These are phyloP conservation scores for Annulohypoxylon bovei DNA, from an alignment of 495 filamentous ascomycete genomes.

Conservation along the genomic window DNA sequence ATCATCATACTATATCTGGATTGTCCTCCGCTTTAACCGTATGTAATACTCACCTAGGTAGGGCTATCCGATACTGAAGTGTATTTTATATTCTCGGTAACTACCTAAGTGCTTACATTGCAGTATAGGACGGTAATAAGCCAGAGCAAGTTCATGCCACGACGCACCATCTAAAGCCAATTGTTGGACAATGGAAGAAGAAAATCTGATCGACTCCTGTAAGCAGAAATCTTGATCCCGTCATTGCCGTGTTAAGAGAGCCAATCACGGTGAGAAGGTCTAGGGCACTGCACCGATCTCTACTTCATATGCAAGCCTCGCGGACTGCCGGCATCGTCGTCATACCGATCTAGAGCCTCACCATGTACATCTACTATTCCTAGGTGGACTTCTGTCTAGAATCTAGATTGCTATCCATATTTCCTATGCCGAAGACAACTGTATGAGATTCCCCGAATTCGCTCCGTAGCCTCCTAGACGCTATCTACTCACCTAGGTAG, in stretches of 20 bases:
- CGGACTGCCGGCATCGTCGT: slow-evolving; percentile 29
- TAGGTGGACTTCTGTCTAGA: not conserved
- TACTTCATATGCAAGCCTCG: slow-evolving; percentile 26
- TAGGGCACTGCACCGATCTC: slow-evolving; percentile 14
- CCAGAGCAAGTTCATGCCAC: not conserved
- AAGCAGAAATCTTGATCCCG: not conserved
- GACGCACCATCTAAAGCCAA: not conserved
- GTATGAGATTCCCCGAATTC: not conserved
- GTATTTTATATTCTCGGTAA: too few species aligned
- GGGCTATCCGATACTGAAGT: too few species aligned
- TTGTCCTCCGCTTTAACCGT: too few species aligned
- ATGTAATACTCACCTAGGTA: too few species aligned
- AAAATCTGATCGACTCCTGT: not conserved
- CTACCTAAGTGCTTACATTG: too few species aligned
- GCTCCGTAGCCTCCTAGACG: not conserved
- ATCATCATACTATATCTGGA: too few species aligned
- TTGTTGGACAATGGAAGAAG: not conserved
- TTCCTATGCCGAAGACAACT: not conserved
- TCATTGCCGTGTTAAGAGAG: not conserved
- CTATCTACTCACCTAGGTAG: not conserved
- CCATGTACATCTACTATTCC: not conserved
- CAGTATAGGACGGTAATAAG: not conserved
- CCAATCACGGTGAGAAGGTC: slow-evolving; percentile 14
- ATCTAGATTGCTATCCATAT: not conserved
- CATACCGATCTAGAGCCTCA: not conserved